Evolutionary conservation across 2,329 filamentous ascomycete species (phyloP), one percentile per base, ranked within the genome.

Genomic region (Ustulina deusta): DNA sequence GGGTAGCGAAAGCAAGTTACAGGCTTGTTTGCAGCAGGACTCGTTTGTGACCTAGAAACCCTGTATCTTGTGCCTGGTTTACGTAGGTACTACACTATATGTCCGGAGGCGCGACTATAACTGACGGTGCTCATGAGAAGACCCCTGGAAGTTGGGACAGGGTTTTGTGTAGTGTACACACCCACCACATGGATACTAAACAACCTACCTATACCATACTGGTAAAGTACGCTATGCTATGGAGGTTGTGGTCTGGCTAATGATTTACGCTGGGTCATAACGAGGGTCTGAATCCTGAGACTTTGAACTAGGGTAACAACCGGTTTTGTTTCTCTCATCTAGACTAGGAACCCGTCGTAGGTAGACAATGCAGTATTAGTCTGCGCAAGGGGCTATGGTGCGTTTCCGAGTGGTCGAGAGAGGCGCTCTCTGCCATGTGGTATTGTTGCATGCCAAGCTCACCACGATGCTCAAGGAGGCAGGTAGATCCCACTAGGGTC

Each of bases 381-480:
- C 48, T 38, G 44, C 34, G 34, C 61, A 60, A 64, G 60, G 65
- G 65, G 54, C 36, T 56, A 65, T 52, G 66, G 66, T 68, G 57
- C 52, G 44, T 25, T 65, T 69, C 62, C 59, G 62, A 69, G 66
- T 66, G 66, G 66, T 44, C 44, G 62, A 58, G 58, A 63, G 58
- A 51, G 20, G 20, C 17, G 20, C 40, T 22, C 11, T 52, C 36
- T 62, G 54, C 63, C 66, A 69, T 69, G 63, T 66, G 62, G 51
- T 66, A 20, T 59, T n/a, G 63, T 69, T 27, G 58, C 59, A 69
- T 69, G 63, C 66, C 63, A 69, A 69, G 66, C 52, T 55, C 25
- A 55, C 22, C 6, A 48, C 66, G 40, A 57, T 68, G 34, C 65
- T 61, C 5, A 68, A 57, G 49, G 29, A 57, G 61, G 61, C 32